phyloP scores from a whole-genome alignment of 139 green algal genomes.

The Picochlorum costavermella region DNA sequence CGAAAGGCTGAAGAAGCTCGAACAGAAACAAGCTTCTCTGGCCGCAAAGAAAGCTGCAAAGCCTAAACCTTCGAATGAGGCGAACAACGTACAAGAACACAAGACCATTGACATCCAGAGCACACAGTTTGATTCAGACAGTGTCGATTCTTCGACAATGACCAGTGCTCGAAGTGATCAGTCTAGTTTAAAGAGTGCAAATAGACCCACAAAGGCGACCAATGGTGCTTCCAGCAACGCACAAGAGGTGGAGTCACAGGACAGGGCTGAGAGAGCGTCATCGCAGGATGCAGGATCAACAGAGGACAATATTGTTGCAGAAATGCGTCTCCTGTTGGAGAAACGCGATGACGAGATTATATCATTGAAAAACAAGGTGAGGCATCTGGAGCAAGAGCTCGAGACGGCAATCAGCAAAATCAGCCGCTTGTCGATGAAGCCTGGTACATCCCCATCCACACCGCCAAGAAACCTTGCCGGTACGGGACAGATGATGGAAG shows the following conservation, averaged over 20 bases:
- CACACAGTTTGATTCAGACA: neutral
- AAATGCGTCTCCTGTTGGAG: neutral
- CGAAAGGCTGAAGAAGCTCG: slow-evolving; percentile 4
- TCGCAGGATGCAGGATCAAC: neutral
- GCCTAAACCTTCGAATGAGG: slow-evolving; percentile 2
- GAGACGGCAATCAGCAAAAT: slow-evolving; percentile 2
- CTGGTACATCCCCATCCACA: neutral
- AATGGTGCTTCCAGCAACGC: neutral
- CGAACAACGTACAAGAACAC: slow-evolving; percentile 3
- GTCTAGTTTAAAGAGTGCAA: neutral
- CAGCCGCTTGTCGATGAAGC: neutral
- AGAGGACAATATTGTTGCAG: neutral
- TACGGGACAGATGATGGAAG: neutral
- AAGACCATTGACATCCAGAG: neutral
- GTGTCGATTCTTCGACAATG: neutral
- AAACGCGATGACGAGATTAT: neutral
- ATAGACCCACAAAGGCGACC: neutral
- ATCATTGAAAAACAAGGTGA: neutral
- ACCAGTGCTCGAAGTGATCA: slow-evolving; percentile 9
- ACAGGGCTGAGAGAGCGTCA: neutral
- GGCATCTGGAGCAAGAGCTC: neutral
- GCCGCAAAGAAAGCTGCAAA: slow-evolving; percentile 4
- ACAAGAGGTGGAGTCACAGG: neutral
- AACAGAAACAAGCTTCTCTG: slow-evolving; percentile 4
- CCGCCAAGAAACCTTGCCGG: neutral